Conservation (phyloP, 2,329 filamentous ascomycete species). For the Colletotrichum orbiculare region DNA sequence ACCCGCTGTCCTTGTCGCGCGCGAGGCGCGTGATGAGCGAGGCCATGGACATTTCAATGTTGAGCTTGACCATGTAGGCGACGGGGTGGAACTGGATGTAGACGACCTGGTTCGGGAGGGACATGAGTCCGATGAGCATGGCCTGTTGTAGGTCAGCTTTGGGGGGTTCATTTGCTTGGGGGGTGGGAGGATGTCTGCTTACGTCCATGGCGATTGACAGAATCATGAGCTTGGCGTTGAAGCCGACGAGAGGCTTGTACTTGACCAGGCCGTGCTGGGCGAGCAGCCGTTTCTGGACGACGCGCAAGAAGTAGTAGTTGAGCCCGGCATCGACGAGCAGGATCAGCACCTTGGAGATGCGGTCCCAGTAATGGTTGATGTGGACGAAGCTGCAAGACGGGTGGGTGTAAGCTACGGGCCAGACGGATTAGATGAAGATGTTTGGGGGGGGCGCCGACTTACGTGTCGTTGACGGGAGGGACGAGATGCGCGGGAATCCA, state of each 20-base stretch:
- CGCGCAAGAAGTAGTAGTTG: slow-evolving; percentile 64
- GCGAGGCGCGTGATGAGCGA: slow-evolving; percentile 56
- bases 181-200: slow-evolving; percentile 24
- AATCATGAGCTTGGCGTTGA: slow-evolving; percentile 61
- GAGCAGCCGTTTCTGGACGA: slow-evolving; percentile 58
- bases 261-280: slow-evolving; percentile 59
- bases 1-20: slow-evolving; percentile 26
- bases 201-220: slow-evolving; percentile 63
- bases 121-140: slow-evolving; percentile 49
- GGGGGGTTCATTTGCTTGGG: no score
- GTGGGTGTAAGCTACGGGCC: not conserved
- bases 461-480: slow-evolving; percentile 51
- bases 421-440: not conserved
- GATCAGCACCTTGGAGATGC: slow-evolving; percentile 63
- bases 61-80: slow-evolving; percentile 64
- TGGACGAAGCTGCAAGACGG: slow-evolving; percentile 44
- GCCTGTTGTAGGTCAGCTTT: slow-evolving; percentile 25
- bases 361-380: slow-evolving; percentile 64
- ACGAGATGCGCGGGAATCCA: slow-evolving; percentile 61
- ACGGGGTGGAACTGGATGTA: slow-evolving; percentile 64
- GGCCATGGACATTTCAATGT: slow-evolving; percentile 66
- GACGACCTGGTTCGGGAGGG: slow-evolving; percentile 46
- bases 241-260: slow-evolving; percentile 60
- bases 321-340: slow-evolving; percentile 60
- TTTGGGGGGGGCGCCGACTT: slow-evolving; percentile 33